Conservation (phyloP, 2,329 filamentous ascomycete species). For the Calonectria fujianensis region DNA sequence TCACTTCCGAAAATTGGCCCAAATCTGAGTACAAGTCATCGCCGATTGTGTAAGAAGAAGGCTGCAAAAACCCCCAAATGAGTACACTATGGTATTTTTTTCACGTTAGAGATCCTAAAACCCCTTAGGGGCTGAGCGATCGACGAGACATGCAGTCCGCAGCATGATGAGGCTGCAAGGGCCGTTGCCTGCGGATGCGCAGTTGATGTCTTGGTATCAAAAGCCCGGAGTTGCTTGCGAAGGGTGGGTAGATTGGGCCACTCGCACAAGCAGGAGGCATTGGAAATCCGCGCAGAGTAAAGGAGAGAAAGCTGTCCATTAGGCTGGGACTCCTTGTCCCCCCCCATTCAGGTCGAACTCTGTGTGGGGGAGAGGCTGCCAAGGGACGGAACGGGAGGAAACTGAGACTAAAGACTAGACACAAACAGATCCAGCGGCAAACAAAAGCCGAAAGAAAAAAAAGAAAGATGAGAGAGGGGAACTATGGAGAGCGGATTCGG, state of each 20-base stretch:
- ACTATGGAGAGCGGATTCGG: not conserved
- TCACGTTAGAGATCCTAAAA: conserved; percentile 2
- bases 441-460: not conserved
- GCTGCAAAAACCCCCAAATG: not conserved
- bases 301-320: not conserved
- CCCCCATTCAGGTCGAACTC: not conserved
- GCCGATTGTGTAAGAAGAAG: conserved; percentile 9
- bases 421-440: conserved; percentile 3
- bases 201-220: not conserved
- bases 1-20: conserved; percentile 3
- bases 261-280: no score
- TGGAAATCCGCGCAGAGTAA: no score
- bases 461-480: not conserved
- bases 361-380: conserved; percentile 7
- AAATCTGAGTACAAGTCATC: conserved; percentile 21
- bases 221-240: not conserved
- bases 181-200: not conserved
- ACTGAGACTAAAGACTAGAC: conserved; percentile 4
- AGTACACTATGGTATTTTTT: not conserved
- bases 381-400: conserved; percentile 5
- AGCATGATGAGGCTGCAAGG: not conserved
- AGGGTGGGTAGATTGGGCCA: not conserved
- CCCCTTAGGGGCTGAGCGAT: conserved; percentile 1
- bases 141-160: conserved; percentile 28
- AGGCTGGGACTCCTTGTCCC: not conserved